Evolutionary conservation across 495 filamentous ascomycete species (phyloP), one percentile per base, ranked within the genome.

Genomic region (Xylaria intraflava): DNA sequence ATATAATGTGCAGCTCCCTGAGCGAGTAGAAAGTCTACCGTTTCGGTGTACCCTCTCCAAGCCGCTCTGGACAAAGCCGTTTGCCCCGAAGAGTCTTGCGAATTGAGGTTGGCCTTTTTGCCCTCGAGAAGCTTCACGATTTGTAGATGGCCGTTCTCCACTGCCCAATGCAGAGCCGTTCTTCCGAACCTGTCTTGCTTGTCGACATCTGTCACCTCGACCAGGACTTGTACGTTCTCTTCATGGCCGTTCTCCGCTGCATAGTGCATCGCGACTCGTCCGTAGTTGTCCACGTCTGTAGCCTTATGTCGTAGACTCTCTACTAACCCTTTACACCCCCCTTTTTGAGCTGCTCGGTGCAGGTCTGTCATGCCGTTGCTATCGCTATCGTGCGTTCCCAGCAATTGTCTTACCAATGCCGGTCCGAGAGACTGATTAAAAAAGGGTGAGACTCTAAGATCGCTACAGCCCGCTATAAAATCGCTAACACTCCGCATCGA

Each of bases 241-340:
- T 35, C 42, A 26, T 33, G 56, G 46, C 48, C 62, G 44, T 26
- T 44, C 43, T 45, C 55, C 16, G 31, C 29, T 24, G 43, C 44
- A 3, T 3, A 51, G 40, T 54, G 53, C 40, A 41, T 46, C 17
- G 38, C 42, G n/a, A 47, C 40, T 56, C 38, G 10, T 17, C 43
- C 52, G 16, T 43, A 44, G 19, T 33, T 40, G 46, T 39, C 35
- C 11, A 26, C 20, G 20, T 22, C 14, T 1, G 8, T 31, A 19
- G 20, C 36, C 9, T 42, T 26, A 6, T 31, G 4, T 23, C 12
- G 3, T 5, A 27, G 20, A 6, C 10, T n/a, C 20, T 14, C n/a
- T 8, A 33, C n/a, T n/a, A 16, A 16, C 9, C 3, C 8, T 12
- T 19, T 20, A 12, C n/a, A n/a, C 10, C 42, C 26, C 7, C 48